A percentile compares a stretch with the other conserved stretches of the same genome.
These are phyloP conservation scores for Terana coerulea DNA, from an alignment of 768 basidiomycete genomes.

Conservation along the genomic window DNA sequence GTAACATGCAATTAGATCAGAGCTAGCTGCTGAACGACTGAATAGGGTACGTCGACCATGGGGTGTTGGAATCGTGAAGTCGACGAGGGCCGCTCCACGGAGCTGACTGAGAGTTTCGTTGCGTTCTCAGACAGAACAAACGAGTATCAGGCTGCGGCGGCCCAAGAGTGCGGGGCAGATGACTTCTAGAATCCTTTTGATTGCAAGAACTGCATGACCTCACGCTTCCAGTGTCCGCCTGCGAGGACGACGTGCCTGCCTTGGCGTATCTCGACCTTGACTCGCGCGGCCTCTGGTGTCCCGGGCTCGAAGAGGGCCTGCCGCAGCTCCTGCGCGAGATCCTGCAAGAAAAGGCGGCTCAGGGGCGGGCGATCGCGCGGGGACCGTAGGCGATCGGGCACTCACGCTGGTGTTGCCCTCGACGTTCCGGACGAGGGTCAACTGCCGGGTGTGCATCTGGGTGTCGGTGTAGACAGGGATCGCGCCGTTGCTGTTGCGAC, in stretches of 20 bases:
- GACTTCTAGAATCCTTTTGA: slow-evolving; percentile 54
- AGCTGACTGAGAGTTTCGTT: no score
- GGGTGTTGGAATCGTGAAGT: no score
- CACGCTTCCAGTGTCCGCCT: slow-evolving; percentile 61
- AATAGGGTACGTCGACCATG: no score
- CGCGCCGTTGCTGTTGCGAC: slow-evolving; percentile 61
- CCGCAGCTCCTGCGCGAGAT: slow-evolving; percentile 54
- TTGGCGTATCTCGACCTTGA: slow-evolving; percentile 45
- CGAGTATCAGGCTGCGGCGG: not conserved
- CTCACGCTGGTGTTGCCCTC: slow-evolving; percentile 59
- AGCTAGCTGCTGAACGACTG: no score
- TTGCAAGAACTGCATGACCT: slow-evolving; percentile 61
- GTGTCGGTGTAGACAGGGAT: slow-evolving; percentile 77
- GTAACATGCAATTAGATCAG: no score
- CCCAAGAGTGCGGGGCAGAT: not conserved
- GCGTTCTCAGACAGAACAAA: not conserved
- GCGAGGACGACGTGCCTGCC: slow-evolving; percentile 54
- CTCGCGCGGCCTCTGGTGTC: slow-evolving; percentile 43
- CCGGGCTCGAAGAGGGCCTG: slow-evolving; percentile 44
- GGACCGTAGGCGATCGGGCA: slow-evolving; percentile 7
- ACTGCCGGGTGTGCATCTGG: slow-evolving; percentile 60
- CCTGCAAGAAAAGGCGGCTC: slow-evolving; percentile 32
- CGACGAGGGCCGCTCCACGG: no score
- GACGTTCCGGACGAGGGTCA: slow-evolving; percentile 62
- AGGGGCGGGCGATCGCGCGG: not conserved